Evolutionary conservation across 768 basidiomycete species (phyloP).

Genomic region (Postia placenta): DNA sequence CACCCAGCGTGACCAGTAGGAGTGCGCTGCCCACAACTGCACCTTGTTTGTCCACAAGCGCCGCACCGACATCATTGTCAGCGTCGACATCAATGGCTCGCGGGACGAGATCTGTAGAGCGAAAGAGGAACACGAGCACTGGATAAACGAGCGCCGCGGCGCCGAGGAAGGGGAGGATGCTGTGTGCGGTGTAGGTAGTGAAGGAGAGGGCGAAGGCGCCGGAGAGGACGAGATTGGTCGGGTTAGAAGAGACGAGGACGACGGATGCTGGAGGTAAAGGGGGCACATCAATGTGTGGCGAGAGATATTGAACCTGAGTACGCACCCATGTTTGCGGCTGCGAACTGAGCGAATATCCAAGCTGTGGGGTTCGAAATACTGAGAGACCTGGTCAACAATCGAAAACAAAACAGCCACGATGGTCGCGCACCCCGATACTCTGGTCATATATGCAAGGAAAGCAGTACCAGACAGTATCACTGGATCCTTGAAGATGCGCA

Average conservation of each 20-base stretch:
- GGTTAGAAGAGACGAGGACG: conserved; percentile 78
- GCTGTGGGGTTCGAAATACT: conserved; percentile 40
- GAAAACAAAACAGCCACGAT: background rate
- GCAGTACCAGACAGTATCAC: conserved; percentile 89
- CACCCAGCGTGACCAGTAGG: conserved; percentile 59
- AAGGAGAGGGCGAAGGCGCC: conserved; percentile 81
- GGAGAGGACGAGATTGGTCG: conserved; percentile 90
- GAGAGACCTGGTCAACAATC: background rate
- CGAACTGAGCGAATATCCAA: conserved; percentile 74
- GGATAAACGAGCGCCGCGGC: conserved; percentile 57
- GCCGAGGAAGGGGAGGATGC: conserved; percentile 74
- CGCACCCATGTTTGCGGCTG: conserved; percentile 66
- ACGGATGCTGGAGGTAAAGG: conserved; percentile 33
- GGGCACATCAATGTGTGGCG: background rate
- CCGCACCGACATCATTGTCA: conserved; percentile 19
- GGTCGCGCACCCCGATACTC: conserved; percentile 40
- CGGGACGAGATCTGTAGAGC: conserved; percentile 47
- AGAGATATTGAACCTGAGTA: background rate
- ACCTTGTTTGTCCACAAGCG: conserved; percentile 66
- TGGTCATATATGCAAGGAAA: conserved; percentile 85
- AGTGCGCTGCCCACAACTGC: conserved; percentile 70
- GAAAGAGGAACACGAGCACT: conserved; percentile 54
- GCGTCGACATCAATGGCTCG: conserved; percentile 35
- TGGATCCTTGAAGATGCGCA: conserved; percentile 47
- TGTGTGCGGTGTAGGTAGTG: conserved; percentile 74